phyloP scores from a whole-genome alignment of 768 basidiomycete species.

The Kwoniella dejecticola region DNA sequence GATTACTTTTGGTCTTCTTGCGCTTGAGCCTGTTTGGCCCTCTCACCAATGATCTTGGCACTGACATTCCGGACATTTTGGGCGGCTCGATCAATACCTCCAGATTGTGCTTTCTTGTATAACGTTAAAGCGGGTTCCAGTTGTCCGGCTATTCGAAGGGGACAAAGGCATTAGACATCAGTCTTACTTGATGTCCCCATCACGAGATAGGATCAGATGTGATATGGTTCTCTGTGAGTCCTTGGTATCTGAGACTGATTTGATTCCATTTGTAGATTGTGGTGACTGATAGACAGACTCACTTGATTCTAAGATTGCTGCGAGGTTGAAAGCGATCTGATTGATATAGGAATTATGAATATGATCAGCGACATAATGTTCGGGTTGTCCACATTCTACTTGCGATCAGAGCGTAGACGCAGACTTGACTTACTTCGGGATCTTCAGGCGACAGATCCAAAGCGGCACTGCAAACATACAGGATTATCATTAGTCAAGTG shows the following conservation, averaged over 20 bases:
- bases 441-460: constrained; percentile 51
- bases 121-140: constrained; percentile 54
- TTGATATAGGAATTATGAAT: not conserved
- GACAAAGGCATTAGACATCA: too few species aligned
- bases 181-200: too few species aligned
- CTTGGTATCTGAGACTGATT: not conserved
- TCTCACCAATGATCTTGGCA: constrained; percentile 39
- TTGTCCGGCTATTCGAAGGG: constrained; percentile 41
- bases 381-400: too few species aligned
- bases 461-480: constrained; percentile 32
- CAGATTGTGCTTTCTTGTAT: constrained; percentile 52
- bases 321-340: constrained; percentile 55
- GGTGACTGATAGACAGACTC: constrained; percentile 8
- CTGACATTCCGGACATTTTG: constrained; percentile 56
- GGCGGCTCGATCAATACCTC: constrained; percentile 54
- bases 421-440: constrained; percentile 44
- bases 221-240: too few species aligned
- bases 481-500: not conserved
- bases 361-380: not conserved
- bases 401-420: too few species aligned
- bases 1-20: not conserved
- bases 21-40: constrained; percentile 5
- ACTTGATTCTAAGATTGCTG: constrained; percentile 54
- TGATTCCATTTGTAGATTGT: not conserved
- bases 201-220: too few species aligned